Evolutionary conservation across 257 asterid genomes (phyloP), one percentile per base, ranked within the genome.

Genomic region (Scutellaria baicalensis): DNA sequence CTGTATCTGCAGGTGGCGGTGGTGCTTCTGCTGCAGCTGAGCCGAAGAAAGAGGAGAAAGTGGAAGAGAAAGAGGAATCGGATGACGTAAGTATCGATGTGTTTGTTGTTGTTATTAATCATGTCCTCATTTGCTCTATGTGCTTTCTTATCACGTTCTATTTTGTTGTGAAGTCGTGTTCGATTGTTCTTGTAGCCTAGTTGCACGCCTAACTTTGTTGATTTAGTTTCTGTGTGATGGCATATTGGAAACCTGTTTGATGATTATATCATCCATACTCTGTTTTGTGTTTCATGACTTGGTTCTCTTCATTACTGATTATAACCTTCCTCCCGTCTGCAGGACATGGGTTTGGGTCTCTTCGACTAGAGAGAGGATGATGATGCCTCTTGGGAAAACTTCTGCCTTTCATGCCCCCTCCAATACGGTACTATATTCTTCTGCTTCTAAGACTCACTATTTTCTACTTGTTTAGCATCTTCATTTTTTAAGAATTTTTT

Each of bases 41-140:
- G 72, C 1, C 82, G 64, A 77, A 77, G 72, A 77, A 77, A 62
- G 82, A 77, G 58, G 82, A 77, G 69, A 77, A 72, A 62, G 78
- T 71, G 23, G 78, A 72, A 33, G 82, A 77, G 75, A 69, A 78
- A 48, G 78, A 77, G 42, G 81, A 77, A 59, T 77, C 81, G 9
- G 78, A 77, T 67, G 81, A 73, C 8, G 80, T 76, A 63, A 76
- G 80, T 66, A 48, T 70, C 59, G 1, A 23, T 2, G 27, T 23
- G 27, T 23, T 23, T 23, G 27, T 23, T 23, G 27, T 23, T 23
- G 27, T 23, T 23, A 2, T 23, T 23, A 23, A 23, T 23, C 12
- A 45, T 58, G 48, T 58, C 57, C n/a, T 20, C 21, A 5, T 9
- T 9, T 18, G 54, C 6, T 39, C 54, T 18, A 38, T 67, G 47